phyloP scores from a whole-genome alignment of 768 basidiomycete genomes.

The Nidularia pulvinata region DNA sequence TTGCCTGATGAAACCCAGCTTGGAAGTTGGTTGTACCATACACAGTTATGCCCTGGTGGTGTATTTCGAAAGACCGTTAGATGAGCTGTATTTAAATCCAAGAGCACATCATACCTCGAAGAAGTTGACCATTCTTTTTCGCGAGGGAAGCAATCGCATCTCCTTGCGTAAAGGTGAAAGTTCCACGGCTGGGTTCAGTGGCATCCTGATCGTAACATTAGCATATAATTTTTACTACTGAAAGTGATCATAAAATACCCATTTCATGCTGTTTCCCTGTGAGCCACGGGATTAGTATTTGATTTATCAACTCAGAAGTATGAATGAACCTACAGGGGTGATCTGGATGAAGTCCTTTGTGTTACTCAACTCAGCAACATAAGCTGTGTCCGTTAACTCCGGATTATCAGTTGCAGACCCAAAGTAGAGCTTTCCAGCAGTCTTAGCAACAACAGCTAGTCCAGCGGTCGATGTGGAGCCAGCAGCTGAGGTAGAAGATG shows the following conservation, averaged over 20 bases:
- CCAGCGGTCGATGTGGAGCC: conserved; percentile 38
- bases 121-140: conserved; percentile 40
- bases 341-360: conserved; percentile 38
- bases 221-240: conserved; percentile 22
- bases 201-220: conserved; percentile 39
- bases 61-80: background rate
- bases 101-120: conserved; percentile 30
- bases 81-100: background rate
- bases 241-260: conserved; percentile 31
- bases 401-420: conserved; percentile 49
- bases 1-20: conserved; percentile 45
- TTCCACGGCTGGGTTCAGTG: conserved; percentile 47
- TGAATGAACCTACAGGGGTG: conserved; percentile 31
- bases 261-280: conserved; percentile 51
- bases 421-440: conserved; percentile 46
- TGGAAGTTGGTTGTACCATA: conserved; percentile 55
- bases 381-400: conserved; percentile 38
- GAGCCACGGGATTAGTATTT: conserved; percentile 9
- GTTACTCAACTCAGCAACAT: conserved; percentile 34
- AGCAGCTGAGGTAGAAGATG: background rate
- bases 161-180: conserved; percentile 46
- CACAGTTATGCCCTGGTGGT: conserved; percentile 38
- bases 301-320: background rate
- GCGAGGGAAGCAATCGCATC: conserved; percentile 46
- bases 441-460: conserved; percentile 23